Conservation (phyloP, 176 grass and related monocot genomes). For the Zizania latifolia region DNA sequence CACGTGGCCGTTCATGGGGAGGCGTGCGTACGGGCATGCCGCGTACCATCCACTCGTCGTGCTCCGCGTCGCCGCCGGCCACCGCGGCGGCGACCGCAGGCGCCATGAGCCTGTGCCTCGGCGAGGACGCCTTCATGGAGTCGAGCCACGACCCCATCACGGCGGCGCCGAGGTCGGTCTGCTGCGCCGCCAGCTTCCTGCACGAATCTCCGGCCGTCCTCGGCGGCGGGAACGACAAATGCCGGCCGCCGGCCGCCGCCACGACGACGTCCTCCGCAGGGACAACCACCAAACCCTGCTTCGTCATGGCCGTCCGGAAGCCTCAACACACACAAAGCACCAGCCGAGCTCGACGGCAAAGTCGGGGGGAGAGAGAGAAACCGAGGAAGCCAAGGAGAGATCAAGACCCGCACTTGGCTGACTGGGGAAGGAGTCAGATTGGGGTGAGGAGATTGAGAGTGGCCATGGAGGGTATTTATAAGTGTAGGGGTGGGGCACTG, state of each 20-base stretch:
- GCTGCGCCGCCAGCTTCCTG: slow-evolving; percentile 44
- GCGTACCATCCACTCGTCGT: slow-evolving; percentile 48
- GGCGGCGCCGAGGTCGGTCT: slow-evolving; percentile 38
- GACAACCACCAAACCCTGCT: slow-evolving; percentile 25
- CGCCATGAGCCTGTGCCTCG: slow-evolving; percentile 30
- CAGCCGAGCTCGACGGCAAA: too few relatives aligned
- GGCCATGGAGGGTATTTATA: slow-evolving; percentile 33
- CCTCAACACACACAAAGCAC: too few relatives aligned
- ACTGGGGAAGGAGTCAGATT: too few relatives aligned
- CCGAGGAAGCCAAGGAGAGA: too few relatives aligned
- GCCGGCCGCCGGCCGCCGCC: not conserved
- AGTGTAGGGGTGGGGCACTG: not conserved
- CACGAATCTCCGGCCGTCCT: slow-evolving; percentile 10
- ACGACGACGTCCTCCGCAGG: slow-evolving; percentile 29
- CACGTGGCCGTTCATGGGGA: too few relatives aligned
- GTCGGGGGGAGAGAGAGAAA: too few relatives aligned
- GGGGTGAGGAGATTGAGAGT: not conserved
- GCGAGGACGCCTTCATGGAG: slow-evolving; percentile 70
- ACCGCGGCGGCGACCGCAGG: not conserved
- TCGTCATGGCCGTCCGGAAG: slow-evolving; percentile 40
- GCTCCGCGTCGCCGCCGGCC: slow-evolving; percentile 13
- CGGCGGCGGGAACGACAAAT: slow-evolving; percentile 54
- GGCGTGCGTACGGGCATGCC: too few relatives aligned
- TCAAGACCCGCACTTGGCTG: too few relatives aligned
- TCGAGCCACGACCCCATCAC: slow-evolving; percentile 42